Base-by-base conservation (phyloP, 1,139 yeast species). In the Pichiaceae sp. region DNA sequence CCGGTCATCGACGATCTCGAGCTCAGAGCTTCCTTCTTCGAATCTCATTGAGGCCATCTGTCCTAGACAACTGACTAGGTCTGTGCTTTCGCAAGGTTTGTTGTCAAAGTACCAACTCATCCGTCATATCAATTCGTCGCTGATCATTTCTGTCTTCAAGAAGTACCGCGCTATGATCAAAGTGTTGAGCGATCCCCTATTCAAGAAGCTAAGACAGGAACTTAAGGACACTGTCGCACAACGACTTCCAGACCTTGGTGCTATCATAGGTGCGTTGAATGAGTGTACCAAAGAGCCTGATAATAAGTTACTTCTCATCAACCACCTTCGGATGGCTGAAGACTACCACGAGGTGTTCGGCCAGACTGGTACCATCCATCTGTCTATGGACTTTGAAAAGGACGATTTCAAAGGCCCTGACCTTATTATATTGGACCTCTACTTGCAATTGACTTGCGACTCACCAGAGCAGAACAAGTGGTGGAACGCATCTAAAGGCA, bases 31-130 rank as follows among this genome's bases (percentile, higher is more conserved):
- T 4, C 35, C 42, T 1, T 41, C 46, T 15, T 32, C 38, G 8
- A 36, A 34, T 4, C 24, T 54, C 17, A 41, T 68, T 26, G 87
- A 84, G 38, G 64, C 68, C 36, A 67, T 86, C 14, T 56, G 79
- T 5, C 93, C 96, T 14, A 63, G 76, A 1, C 76, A 86, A 0
- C 50, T 87, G n/a, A 72, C 80, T 2, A 73, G 75, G 44, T 42
- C 67, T 2, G 65, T 80, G 0, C 60, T 89, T 35, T 62, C 70
- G 1, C 80, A 75, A 47, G 72, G 85, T 37, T 57, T 87, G 28
- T 68, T 66, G 27, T 63, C 69, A 12, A 75, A 76, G 3, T 60
- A 67, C n/a, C 54, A 63, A 2, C 56, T 87, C n/a, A 67, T 86
- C 20, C 72, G 68, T 40, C 94, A 83, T 48, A 63, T 83, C 32